A percentile compares a stretch with the other conserved stretches of the same genome.
Conservation (phyloP, 2,329 filamentous ascomycete genomes). For the Alternaria triticimaculans region DNA sequence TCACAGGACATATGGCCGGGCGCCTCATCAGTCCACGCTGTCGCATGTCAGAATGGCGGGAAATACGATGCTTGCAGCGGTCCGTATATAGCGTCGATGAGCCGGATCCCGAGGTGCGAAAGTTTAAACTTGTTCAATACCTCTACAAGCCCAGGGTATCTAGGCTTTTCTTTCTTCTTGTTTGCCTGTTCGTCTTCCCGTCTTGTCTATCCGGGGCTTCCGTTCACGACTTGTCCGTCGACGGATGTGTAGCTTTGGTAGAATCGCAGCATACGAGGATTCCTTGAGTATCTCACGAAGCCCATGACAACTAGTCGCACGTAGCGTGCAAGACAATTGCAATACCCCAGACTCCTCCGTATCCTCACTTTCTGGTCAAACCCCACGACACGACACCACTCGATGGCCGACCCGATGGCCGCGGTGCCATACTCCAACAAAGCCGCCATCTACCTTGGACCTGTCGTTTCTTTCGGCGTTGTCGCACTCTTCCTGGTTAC, state of each 20-base stretch:
- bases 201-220: background rate
- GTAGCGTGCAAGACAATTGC: constrained; percentile 3
- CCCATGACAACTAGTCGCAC: background rate
- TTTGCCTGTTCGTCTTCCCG: background rate
- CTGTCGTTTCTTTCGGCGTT: constrained; percentile 24
- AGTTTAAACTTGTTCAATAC: background rate
- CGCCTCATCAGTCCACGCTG: constrained; percentile 1
- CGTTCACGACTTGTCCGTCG: background rate
- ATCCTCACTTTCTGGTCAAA: background rate
- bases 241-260: background rate
- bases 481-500: constrained; percentile 28
- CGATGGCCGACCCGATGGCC: constrained; percentile 7
- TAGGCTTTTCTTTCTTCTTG: background rate
- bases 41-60: background rate
- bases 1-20: background rate
- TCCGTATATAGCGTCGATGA: constrained; percentile 13
- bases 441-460: constrained; percentile 26
- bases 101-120: background rate
- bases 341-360: background rate
- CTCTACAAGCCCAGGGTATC: background rate
- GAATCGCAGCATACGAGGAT: background rate
- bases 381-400: background rate
- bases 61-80: background rate
- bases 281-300: background rate
- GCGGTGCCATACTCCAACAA: constrained; percentile 30